These are phyloP conservation scores for Plasmodium adleri DNA, from an alignment of 169 alveolate species.

Conservation along the genomic window DNA sequence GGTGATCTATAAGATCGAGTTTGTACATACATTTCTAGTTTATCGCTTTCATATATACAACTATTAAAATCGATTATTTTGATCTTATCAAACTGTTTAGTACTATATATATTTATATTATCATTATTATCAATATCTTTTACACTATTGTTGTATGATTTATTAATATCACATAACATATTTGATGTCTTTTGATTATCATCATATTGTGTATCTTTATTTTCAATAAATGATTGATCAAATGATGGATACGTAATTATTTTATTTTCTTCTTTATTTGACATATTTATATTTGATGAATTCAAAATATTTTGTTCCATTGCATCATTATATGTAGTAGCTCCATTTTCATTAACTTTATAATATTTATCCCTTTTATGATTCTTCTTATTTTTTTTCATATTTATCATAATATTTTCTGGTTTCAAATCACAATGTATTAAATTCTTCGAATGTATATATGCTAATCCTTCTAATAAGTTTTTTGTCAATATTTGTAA, in stretches of 20 bases:
- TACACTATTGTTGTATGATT: neutral
- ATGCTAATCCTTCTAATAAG: constrained; percentile 78
- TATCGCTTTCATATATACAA: constrained; percentile 94
- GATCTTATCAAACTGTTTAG: constrained; percentile 80
- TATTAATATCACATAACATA: neutral
- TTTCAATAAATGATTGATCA: neutral
- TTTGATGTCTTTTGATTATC: neutral
- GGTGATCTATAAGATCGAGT: constrained; percentile 98
- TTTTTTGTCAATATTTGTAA: constrained; percentile 67
- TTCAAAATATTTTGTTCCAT: neutral
- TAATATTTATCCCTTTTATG: neutral
- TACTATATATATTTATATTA: constrained; percentile 23
- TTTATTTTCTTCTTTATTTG: neutral
- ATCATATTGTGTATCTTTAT: neutral
- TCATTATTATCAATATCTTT: neutral
- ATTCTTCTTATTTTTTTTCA: constrained; percentile 33
- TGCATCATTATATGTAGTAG: neutral
- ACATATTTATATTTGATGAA: neutral
- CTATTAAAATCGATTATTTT: constrained; percentile 98
- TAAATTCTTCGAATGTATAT: constrained; percentile 94
- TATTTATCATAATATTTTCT: constrained; percentile 91
- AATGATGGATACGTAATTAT: neutral
- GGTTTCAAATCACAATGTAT: constrained; percentile 98
- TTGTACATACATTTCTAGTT: constrained; percentile 95
- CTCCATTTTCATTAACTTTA: neutral